Conservation (phyloP, 2,329 filamentous ascomycete species). For the Chaetomiaceae sp. region DNA sequence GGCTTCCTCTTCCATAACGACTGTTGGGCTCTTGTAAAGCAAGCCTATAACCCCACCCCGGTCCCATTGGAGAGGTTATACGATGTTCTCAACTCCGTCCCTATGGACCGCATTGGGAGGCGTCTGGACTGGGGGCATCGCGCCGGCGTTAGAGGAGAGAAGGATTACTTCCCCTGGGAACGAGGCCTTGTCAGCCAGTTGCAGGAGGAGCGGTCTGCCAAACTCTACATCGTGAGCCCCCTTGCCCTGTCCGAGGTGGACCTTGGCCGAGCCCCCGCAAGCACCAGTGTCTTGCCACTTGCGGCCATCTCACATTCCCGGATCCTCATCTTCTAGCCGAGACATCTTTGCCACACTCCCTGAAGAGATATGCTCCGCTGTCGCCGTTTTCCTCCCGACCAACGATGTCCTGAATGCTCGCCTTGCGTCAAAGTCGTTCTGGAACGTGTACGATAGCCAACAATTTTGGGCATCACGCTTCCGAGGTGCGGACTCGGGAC, state of each 20-base stretch:
- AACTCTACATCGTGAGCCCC: not conserved
- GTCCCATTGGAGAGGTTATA: not conserved
- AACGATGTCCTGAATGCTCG: not conserved
- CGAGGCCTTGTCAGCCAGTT: too few relatives aligned
- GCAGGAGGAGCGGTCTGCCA: not conserved
- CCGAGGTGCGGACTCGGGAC: not conserved
- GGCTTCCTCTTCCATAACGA: not conserved
- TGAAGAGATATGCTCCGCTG: not conserved
- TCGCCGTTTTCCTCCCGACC: not conserved
- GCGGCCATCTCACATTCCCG: too few relatives aligned
- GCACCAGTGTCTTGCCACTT: too few relatives aligned
- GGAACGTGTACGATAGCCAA: not conserved
- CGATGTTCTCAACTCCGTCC: not conserved
- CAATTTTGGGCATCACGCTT: constrained; percentile 7
- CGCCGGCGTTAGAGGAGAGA: too few relatives aligned
- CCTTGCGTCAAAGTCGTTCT: not conserved
- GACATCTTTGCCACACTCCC: not conserved
- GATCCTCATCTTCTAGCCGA: not conserved
- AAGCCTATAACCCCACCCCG: not conserved
- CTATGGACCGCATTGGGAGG: not conserved
- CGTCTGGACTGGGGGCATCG: not conserved
- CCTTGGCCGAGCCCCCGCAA: too few relatives aligned
- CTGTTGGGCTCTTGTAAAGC: not conserved
- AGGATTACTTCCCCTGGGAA: constrained; percentile 9
- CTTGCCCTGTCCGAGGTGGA: too few relatives aligned